These are phyloP conservation scores for Polytolypa hystricis DNA, from an alignment of 2,329 filamentous ascomycete species.

Conservation along the genomic window DNA sequence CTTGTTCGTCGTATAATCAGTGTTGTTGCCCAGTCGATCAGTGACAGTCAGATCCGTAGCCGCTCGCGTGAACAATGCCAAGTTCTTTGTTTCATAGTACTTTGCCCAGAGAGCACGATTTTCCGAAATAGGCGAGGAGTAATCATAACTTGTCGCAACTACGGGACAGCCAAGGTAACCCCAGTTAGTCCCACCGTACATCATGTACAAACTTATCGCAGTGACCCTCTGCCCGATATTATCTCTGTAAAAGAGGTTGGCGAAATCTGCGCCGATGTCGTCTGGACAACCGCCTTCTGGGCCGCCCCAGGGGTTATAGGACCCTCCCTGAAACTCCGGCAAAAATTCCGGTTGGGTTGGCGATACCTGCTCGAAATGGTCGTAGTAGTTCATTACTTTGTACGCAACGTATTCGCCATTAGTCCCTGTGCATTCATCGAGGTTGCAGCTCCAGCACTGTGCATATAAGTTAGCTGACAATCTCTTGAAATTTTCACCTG, in stretches of 20 bases:
- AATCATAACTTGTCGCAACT: slow-evolving; percentile 52
- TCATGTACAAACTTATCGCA: slow-evolving; percentile 68
- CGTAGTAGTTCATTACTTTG: slow-evolving; percentile 37
- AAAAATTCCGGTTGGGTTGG: slow-evolving; percentile 45
- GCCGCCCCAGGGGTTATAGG: slow-evolving; percentile 63
- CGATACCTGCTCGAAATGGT: slow-evolving; percentile 29
- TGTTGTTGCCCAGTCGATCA: slow-evolving; percentile 55
- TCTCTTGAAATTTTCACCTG: neutral
- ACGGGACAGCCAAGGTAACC: slow-evolving; percentile 63
- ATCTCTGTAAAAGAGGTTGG: slow-evolving; percentile 71
- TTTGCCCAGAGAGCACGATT: slow-evolving; percentile 60
- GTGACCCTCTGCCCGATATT: slow-evolving; percentile 53
- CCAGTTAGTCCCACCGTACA: slow-evolving; percentile 73
- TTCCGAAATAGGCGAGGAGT: slow-evolving; percentile 55
- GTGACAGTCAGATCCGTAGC: slow-evolving; percentile 48
- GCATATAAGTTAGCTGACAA: slow-evolving; percentile 43
- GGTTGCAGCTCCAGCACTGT: slow-evolving; percentile 53
- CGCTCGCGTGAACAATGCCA: slow-evolving; percentile 51
- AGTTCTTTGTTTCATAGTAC: slow-evolving; percentile 66
- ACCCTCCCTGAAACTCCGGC: slow-evolving; percentile 56
- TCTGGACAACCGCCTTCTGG: neutral
- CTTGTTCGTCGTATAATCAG: slow-evolving; percentile 42
- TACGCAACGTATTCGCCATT: slow-evolving; percentile 51
- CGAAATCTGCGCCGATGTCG: slow-evolving; percentile 34
- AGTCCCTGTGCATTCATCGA: slow-evolving; percentile 48